Conservation (phyloP, 192 early-diverging fungal genomes). For the Phlyctochytrium planicorne region DNA sequence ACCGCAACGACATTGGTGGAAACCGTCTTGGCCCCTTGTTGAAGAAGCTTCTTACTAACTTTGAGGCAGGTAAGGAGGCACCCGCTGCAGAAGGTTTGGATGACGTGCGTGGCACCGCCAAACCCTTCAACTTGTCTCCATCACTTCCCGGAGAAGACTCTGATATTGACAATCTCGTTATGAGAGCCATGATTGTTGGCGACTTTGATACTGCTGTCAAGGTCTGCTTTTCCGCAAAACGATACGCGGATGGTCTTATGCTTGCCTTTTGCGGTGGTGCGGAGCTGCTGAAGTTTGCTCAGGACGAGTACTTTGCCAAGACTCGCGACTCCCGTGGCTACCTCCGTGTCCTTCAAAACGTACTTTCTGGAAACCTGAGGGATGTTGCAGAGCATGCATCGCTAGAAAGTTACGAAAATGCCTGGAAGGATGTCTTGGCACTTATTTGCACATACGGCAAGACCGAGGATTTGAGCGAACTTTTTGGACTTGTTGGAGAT, state of each 20-base stretch:
- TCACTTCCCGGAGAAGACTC: slow-evolving; percentile 45
- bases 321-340: slow-evolving; percentile 69
- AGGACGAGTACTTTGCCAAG: slow-evolving; percentile 81
- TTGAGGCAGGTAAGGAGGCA: slow-evolving; percentile 15
- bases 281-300: slow-evolving; percentile 70
- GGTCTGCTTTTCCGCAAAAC: slow-evolving; percentile 77
- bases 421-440: slow-evolving; percentile 92
- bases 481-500: slow-evolving; percentile 40
- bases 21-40: slow-evolving; percentile 53
- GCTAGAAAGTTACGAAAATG: slow-evolving; percentile 53
- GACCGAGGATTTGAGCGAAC: slow-evolving; percentile 65
- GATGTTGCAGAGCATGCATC: slow-evolving; percentile 78
- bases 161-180: slow-evolving; percentile 80
- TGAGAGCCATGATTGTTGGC: slow-evolving; percentile 80
- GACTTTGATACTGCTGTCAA: slow-evolving; percentile 92
- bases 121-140: slow-evolving; percentile 46
- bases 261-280: slow-evolving; percentile 85
- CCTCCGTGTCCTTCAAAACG: slow-evolving; percentile 77
- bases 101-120: slow-evolving; percentile 11
- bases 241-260: slow-evolving; percentile 83
- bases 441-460: slow-evolving; percentile 92
- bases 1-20: slow-evolving; percentile 51
- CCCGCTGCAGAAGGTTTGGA: slow-evolving; percentile 16
- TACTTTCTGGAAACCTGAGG: slow-evolving; percentile 76
- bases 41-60: slow-evolving; percentile 35